Evolutionary conservation across 371 early-diverging fungal species (phyloP), one percentile per base, ranked within the genome.

Genomic region (Nematocida major): DNA sequence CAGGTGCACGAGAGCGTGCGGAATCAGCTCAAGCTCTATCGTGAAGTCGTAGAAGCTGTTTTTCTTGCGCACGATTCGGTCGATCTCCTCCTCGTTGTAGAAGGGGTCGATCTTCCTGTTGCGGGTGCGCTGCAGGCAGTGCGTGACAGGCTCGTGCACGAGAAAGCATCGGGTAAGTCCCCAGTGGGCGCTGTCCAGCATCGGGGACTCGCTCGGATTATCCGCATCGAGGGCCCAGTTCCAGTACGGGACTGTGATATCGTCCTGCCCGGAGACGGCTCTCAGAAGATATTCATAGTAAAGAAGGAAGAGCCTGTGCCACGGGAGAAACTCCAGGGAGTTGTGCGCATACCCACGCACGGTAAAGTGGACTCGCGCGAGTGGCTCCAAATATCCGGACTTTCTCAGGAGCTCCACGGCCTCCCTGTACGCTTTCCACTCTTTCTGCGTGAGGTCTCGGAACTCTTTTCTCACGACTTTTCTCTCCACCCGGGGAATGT

Each of bases 231-330:
- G 47, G 22, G 76, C 38, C 87, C 87, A 87, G 59, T 88, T 84
- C 88, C 87, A 87, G 70, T 84, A 88, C 18, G 88, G 87, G 13
- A 87, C 70, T 3, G 61, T 57, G 26, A 87, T 80, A 22, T 51
- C 22, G 20, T 51, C 30, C 9, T 85, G 78, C 78, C 87, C 83
- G 48, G 84, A 80, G 67, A n/a, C 86, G 59, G 38, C 45, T 45
- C 80, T 81, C 42, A 86, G 45, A 3, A 65, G 76, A 45, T 61
- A 28, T 63, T 85, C 85, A 36, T 81, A 82, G n/a, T 79, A 59
- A 26, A 67, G 18, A 22, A 81, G 48, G 47, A 84, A 79, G 34
- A 59, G 39, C 32, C 85, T 69, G 57, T 85, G 85, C 83, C 83
- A 83, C 13, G 85, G 83, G 18, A 85, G 54, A 73, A 85, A 85